Conservation (phyloP, 495 filamentous ascomycete species). For the Podospora pseudopauciseta region DNA sequence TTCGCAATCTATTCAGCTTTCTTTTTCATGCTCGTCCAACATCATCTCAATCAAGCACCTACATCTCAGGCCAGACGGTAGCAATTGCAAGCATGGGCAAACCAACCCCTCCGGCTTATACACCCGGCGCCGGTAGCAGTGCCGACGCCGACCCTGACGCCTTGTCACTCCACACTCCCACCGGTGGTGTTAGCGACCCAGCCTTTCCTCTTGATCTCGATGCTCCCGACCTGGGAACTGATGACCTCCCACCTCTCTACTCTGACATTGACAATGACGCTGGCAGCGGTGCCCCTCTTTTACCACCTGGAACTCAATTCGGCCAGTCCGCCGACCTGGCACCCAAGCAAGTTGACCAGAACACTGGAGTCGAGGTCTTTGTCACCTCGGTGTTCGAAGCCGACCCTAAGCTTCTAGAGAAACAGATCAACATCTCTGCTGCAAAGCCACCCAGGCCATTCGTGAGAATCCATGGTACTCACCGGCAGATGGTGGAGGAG, state of each 20-base stretch:
- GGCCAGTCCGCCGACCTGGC: background rate
- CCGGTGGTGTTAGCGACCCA: constrained; percentile 19
- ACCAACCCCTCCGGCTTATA: constrained; percentile 13
- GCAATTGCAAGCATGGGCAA: constrained; percentile 25
- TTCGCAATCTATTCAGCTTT: background rate
- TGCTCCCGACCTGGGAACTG: constrained; percentile 28
- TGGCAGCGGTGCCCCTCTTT: constrained; percentile 25
- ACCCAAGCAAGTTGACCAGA: constrained; percentile 17
- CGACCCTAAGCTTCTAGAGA: constrained; percentile 41
- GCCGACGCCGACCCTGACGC: constrained; percentile 21
- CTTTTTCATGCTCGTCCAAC: no score
- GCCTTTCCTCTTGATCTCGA: constrained; percentile 23
- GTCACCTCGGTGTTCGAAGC: constrained; percentile 38
- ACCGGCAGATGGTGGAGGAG: constrained; percentile 43
- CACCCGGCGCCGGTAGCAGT: constrained; percentile 15
- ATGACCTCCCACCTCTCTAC: constrained; percentile 39
- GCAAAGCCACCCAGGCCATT: constrained; percentile 44
- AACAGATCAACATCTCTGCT: constrained; percentile 41
- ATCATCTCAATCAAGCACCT: background rate
- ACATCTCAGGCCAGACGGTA: background rate
- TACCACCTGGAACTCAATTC: constrained; percentile 11
- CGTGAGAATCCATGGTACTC: constrained; percentile 48
- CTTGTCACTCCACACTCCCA: constrained; percentile 29
- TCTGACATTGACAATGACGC: constrained; percentile 23
- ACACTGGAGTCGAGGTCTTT: constrained; percentile 34